Conservation (phyloP, 768 basidiomycete genomes). For the Leccinum broughii region DNA sequence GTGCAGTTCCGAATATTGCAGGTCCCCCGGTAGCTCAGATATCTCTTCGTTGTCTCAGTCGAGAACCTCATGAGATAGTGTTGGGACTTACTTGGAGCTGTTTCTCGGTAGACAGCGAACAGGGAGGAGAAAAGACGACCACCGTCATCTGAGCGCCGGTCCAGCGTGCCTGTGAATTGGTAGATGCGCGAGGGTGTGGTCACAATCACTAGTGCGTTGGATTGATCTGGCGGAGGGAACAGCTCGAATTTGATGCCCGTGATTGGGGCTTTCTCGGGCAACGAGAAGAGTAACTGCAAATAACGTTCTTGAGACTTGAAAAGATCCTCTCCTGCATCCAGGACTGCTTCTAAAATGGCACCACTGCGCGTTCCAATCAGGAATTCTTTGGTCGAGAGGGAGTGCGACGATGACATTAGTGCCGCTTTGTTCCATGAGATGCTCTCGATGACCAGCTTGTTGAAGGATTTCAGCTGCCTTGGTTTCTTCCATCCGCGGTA, state of each 20-base stretch:
- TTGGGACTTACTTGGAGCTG: constrained; percentile 68
- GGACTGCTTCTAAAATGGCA: constrained; percentile 81
- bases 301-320: constrained; percentile 88
- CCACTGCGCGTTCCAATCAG: constrained; percentile 86
- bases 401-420: constrained; percentile 60
- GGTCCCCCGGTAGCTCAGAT: constrained; percentile 82
- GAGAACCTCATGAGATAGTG: constrained; percentile 3
- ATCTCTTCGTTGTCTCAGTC: constrained; percentile 61
- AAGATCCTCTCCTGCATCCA: constrained; percentile 90
- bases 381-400: constrained; percentile 80
- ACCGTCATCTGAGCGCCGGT: constrained; percentile 70
- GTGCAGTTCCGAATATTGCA: constrained; percentile 75
- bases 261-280: constrained; percentile 80
- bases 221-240: constrained; percentile 63
- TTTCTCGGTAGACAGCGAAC: constrained; percentile 73
- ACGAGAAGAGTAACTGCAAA: constrained; percentile 67
- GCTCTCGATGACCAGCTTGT: constrained; percentile 84
- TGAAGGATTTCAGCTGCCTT: constrained; percentile 69
- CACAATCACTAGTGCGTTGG: constrained; percentile 67
- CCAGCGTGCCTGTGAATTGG: constrained; percentile 76
- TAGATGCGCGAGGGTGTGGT: constrained; percentile 90
- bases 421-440: constrained; percentile 87
- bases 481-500: constrained; percentile 83
- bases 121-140: constrained; percentile 73
- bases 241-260: constrained; percentile 84